Evolutionary conservation across 805 yeast genomes (phyloP), one percentile per base, ranked within the genome.

Genomic region (Pichia membranifaciens): DNA sequence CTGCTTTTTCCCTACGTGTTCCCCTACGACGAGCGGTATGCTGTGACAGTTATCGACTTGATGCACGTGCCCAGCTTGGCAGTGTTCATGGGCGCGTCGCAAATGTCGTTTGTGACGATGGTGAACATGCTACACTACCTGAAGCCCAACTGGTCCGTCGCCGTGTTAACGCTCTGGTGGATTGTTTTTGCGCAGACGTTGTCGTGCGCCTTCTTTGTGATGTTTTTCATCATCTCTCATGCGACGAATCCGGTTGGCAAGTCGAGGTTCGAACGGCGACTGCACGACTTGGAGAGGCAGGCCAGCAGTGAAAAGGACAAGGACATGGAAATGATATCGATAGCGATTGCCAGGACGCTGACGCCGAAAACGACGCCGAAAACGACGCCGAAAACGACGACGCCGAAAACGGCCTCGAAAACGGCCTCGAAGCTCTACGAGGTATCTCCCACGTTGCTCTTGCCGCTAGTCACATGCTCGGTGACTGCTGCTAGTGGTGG

Each of bases 401-500:
- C 8, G 33, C 33, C 9, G 16, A 38, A 16, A n/a, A n/a, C n/a
- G n/a, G n/a, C n/a, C n/a, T n/a, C n/a, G n/a, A n/a, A n/a, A n/a
- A n/a, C n/a, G n/a, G 29, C 10, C 29, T 25, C 29, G 29, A 59
- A 69, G n/a, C 54, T 62, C 0, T 65, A 67, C 5, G 61, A 70
- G 22, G 58, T 87, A 41, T 76, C 76, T 54, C 75, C 87, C 21
- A 72, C 82, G 2, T 62, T 84, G 3, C 61, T 89, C 20, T 67
- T 89, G 44, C 93, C 95, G 0, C 74, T 86, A n/a, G 91, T 89
- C 17, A 76, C 96, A 0, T 65, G 86, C 25, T 85, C 87, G 1
- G 96, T 89, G 48, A 77, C 80, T 3, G 73, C 89, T 0, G 76
- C 95, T 0, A 69, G 79, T n/a, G 93, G 95, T 3, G 79, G 80